Base-by-base conservation (phyloP, 2,329 filamentous ascomycete species). In the Lasiodiplodia citricola region DNA sequence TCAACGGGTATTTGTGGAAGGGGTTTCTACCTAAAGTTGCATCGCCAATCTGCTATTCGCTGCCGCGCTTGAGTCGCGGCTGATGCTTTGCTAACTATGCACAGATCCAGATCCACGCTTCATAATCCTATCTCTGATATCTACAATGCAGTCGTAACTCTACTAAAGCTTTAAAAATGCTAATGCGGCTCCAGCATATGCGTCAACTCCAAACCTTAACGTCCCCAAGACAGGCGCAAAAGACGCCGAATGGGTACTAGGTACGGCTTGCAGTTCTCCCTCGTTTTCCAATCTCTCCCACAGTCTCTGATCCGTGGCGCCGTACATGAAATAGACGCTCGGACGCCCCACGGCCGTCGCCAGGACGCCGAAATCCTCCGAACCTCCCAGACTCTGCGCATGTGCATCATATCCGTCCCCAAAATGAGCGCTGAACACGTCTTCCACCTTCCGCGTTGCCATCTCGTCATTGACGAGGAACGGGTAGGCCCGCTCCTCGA, bases 161-260 rank as follows among this genome's bases (percentile, higher is more conserved):
- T 28, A 52, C 18, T 31, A 28, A 14, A 16, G 35, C 4, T 11
- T 71, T 68, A 85, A 73, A 69, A 82, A 84, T 0, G 78, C 85
- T 79, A 88, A 79, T 4, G 85, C 85, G 25, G 81, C 84, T 37
- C 85, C 75, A 62, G 82, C 82, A 73, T 87, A 77, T 1, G 84
- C 85, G 77, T 87, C 84, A 44, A 75, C 78, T 0, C 85, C 88
- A 4, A 79, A 80, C 69, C 70, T 82, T 79, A 91, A 75, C 0
- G 88, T 90, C 74, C 86, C 83, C 28, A 90, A 82, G 0, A 83
- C 84, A 5, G 88, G 88, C 37, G 85, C 85, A 77, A 90, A 91
- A 66, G 83, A 81, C 0, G 86, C 83, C 69, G 83, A 86, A 74
- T 91, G 88, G 71, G 90, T 90, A 0, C 84, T 84, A 0, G 88